Evolutionary conservation across 2,329 filamentous ascomycete species (phyloP), one percentile per base, ranked within the genome.

Genomic region (Chrysosphaeria jannelii): DNA sequence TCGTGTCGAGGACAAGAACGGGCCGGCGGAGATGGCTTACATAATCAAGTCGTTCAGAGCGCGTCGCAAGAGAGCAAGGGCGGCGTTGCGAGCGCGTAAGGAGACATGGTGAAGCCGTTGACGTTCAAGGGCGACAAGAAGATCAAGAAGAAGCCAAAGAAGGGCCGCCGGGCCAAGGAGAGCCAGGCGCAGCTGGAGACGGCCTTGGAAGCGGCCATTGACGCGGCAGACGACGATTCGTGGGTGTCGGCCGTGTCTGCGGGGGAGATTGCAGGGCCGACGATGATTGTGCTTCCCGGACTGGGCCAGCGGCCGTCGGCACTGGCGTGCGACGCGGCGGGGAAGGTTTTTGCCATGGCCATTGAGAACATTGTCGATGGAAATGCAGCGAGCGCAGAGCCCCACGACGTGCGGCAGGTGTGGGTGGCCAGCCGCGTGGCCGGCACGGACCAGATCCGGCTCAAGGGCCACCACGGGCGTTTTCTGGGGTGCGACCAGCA

Each of bases 121-220:
- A 55, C 64, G 23, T 97, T 97, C 56, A 97, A 97, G 48, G 85
- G 85, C 52, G 85, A 97, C 48, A 91, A 88, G 46, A 85, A 85
- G 48, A 49, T 61, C 28, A 90, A 85, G 46, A 91, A 91, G 53
- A 61, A 76, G 42, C 91, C 90, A 56, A 64, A 72, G 34, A 46
- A 56, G 22, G 50, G 52, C 24, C 48, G n/a, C n/a, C 61, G 76
- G 42, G 91, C 90, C 56, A 64, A 72, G 34, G 46, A 56, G 22
- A 50, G 52, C 24, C 48, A 48, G 20, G 16, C 16, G 16, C 16
- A 18, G n/a, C 7, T 7, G 16, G 7, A n/a, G n/a, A 7, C 7
- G 7, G 23, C 17, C n/a, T n/a, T 24, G 12, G 8, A 11, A 4
- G 11, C 11, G 3, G 10, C 16, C 6, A 35, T 45, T 25, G 40